phyloP scores from a whole-genome alignment of 148 eudicot species.

The Amaranthus palmeri region DNA sequence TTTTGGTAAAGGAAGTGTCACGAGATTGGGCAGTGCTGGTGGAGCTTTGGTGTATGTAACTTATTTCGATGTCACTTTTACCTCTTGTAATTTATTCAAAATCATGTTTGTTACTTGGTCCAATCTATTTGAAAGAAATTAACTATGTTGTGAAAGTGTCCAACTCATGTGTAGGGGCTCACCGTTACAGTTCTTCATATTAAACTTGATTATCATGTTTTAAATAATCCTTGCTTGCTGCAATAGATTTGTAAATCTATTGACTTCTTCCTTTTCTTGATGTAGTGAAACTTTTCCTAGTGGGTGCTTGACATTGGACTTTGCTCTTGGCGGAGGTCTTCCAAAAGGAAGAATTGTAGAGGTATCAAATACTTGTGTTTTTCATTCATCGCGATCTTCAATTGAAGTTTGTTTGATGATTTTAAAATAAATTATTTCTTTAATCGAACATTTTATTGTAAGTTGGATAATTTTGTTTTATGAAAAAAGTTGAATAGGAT shows the following conservation, averaged over 20 bases:
- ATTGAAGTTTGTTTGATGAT: neutral
- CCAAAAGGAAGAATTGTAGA: slow-evolving; percentile 97
- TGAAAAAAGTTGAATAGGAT: neutral
- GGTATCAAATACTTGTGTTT: slow-evolving; percentile 31
- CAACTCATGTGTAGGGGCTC: neutral
- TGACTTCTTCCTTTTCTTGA: neutral
- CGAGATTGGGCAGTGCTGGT: slow-evolving; percentile 95
- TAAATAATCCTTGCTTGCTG: neutral
- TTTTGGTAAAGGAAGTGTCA: slow-evolving; percentile 96
- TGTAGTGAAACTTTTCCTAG: slow-evolving; percentile 97
- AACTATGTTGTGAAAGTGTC: neutral
- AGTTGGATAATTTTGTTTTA: neutral
- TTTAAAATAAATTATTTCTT: neutral
- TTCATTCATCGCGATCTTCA: neutral
- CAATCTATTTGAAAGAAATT: neutral
- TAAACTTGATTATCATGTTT: neutral
- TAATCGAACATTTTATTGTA: no score
- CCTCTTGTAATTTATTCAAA: neutral
- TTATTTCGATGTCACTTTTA: slow-evolving; percentile 1
- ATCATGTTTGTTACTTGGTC: neutral
- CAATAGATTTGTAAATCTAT: neutral
- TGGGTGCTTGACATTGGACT: slow-evolving; percentile 91
- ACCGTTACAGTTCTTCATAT: neutral
- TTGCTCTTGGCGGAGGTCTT: slow-evolving; percentile 93
- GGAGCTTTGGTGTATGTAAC: slow-evolving; percentile 90